Evolutionary conservation across 1,284 basidiomycete species (phyloP).

Genomic region (Ceratobasidium sp.): DNA sequence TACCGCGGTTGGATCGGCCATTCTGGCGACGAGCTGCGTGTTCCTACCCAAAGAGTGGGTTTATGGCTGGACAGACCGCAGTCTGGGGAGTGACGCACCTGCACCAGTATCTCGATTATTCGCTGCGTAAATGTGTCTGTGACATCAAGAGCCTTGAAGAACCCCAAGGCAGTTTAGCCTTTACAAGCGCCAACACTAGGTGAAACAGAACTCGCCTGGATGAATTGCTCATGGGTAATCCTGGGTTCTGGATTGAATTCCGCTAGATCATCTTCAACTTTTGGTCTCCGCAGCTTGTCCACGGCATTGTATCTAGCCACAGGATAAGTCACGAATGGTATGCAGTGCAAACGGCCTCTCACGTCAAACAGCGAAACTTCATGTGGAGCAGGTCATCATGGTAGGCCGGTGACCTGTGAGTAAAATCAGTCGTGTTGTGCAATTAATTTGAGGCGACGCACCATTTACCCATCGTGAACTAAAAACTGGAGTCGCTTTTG

Average conservation of each 20-base stretch:
- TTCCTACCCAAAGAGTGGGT: constrained; percentile 26
- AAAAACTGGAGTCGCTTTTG: neutral
- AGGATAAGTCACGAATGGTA: constrained; percentile 1
- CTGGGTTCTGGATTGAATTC: constrained; percentile 34
- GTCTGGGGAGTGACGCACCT: constrained; percentile 16
- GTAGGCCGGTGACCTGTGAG: constrained; percentile 38
- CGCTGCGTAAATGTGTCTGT: constrained; percentile 39
- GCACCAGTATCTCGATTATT: constrained; percentile 39
- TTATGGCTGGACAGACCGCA: neutral
- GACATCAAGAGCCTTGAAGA: constrained; percentile 34
- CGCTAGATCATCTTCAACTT: constrained; percentile 39
- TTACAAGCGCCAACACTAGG: constrained; percentile 2
- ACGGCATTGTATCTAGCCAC: constrained; percentile 38
- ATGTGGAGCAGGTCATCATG: constrained; percentile 41
- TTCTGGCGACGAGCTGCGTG: constrained; percentile 36
- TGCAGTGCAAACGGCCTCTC: constrained; percentile 11
- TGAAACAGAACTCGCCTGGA: constrained; percentile 35
- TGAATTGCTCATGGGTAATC: constrained; percentile 42
- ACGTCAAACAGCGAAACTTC: constrained; percentile 42
- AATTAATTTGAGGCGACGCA: neutral
- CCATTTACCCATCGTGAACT: constrained; percentile 36
- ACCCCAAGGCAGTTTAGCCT: constrained; percentile 32
- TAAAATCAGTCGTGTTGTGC: constrained; percentile 1
- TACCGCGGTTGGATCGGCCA: constrained; percentile 25
- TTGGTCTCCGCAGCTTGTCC: constrained; percentile 38